phyloP scores from a whole-genome alignment of 179 eudicot species.

The Drosera spatulata region DNA sequence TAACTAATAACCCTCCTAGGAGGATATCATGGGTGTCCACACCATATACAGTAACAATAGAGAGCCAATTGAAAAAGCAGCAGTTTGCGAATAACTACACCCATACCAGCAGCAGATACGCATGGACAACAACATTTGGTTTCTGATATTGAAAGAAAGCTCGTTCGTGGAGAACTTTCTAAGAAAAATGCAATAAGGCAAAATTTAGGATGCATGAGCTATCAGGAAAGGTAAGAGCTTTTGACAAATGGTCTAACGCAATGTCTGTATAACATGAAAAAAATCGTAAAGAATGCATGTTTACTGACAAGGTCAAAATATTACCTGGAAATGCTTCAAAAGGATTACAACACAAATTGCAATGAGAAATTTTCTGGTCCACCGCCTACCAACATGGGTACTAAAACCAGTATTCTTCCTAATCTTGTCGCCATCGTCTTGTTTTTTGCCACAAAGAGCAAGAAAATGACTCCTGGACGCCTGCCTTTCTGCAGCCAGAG shows the following conservation, averaged over 20 bases:
- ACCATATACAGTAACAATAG: too few relatives aligned
- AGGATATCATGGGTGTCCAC: too few relatives aligned
- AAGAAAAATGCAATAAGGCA: too few relatives aligned
- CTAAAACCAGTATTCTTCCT: not conserved
- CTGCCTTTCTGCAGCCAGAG: constrained; percentile 55
- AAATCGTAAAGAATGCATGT: not conserved
- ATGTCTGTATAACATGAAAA: not conserved
- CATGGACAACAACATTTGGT: too few relatives aligned
- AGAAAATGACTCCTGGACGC: constrained; percentile 34
- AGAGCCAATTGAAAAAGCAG: too few relatives aligned
- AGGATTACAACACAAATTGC: constrained; percentile 45
- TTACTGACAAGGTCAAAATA: not conserved
- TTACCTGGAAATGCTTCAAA: constrained; percentile 73
- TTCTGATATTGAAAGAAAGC: too few relatives aligned
- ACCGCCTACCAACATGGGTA: constrained; percentile 21
- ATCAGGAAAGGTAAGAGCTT: not conserved
- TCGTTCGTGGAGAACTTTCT: too few relatives aligned
- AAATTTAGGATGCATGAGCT: too few relatives aligned
- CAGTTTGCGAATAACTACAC: too few relatives aligned
- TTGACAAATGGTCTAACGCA: not conserved
- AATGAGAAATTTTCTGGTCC: constrained; percentile 52
- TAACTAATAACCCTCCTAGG: too few relatives aligned
- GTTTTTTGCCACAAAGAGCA: constrained; percentile 60
- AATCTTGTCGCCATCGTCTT: constrained; percentile 31
- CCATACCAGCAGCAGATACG: too few relatives aligned